phyloP scores from a whole-genome alignment of 2,329 filamentous ascomycete genomes.

The Ophiostoma ips region DNA sequence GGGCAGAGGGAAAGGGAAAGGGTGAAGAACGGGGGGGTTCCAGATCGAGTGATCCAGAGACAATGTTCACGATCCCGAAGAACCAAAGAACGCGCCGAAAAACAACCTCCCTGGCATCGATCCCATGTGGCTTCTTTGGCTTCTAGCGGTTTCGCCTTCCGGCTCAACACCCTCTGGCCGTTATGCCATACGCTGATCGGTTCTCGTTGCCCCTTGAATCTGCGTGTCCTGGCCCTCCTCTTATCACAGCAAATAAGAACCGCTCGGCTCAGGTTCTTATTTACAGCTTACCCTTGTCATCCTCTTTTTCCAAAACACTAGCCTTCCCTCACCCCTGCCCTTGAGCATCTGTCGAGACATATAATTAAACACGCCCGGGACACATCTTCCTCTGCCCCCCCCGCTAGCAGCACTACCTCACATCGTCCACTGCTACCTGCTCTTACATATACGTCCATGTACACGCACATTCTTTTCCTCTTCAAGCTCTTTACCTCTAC shows the following conservation, averaged over 20 bases:
- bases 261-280: conserved; percentile 1
- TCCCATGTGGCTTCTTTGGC: background rate
- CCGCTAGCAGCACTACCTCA: background rate
- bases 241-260: conserved; percentile 10
- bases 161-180: background rate
- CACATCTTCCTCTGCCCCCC: conserved; percentile 6
- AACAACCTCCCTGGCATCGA: background rate
- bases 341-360: conserved; percentile 9
- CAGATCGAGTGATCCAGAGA: background rate
- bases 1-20: too few relatives aligned
- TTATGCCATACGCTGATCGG: too few relatives aligned
- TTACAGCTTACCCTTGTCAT: background rate
- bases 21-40: too few relatives aligned
- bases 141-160: too few relatives aligned
- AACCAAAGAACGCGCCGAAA: background rate
- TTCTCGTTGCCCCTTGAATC: conserved; percentile 4
- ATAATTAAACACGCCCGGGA: conserved; percentile 10
- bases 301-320: conserved; percentile 9
- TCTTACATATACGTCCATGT: conserved; percentile 1
- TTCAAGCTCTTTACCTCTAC: background rate
- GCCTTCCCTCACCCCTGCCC: conserved; percentile 5
- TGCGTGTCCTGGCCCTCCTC: conserved; percentile 3
- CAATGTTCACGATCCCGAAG: too few relatives aligned
- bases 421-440: background rate
- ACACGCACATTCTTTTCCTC: background rate